Evolutionary conservation across 2,329 filamentous ascomycete species (phyloP), one percentile per base, ranked within the genome.

Genomic region (Bipolaris victoriae): DNA sequence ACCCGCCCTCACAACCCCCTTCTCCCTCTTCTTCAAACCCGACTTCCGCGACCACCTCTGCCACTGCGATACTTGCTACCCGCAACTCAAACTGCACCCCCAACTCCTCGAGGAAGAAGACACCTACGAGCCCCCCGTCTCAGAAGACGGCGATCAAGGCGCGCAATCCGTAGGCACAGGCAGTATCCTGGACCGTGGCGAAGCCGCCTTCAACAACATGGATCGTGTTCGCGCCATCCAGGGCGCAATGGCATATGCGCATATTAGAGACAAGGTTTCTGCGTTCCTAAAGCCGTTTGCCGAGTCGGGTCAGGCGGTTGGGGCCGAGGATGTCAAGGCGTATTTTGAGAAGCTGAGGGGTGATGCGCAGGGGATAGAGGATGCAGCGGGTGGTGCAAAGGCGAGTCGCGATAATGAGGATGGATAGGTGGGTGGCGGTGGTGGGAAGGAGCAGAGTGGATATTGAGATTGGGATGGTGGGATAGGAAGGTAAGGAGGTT

Each of bases 171-270:
- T 86, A 5, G 90, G 91, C 48, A 93, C 91, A 33, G 90, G 90
- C 44, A 95, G 90, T 62, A 82, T 99, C 2, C 87, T 96, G 33
- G 93, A 98, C 48, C 90, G 92, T 16, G 95, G 95, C 45, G 95
- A 99, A 79, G 94, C 91, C 46, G 94, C 93, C 0, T 84, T 99
- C 26, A 92, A 88, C 73, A 96, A 92, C 68, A 88, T 99, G 55
- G 95, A 99, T 73, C 90, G 95, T 2, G 94, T 98, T 7, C 85
- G 89, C 13, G 95, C 95, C 4, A 97, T 99, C 54, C 77, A 99
- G 76, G 95, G 95, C 15, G 94, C 96, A 44, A 97, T 98, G 92
- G 94, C 93, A 0, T 99, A 98, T 78, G 97, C 98, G 70, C 90
- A 96, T 69, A 84, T 99, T 58, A 95, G 96, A 72, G 93, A 98